Evolutionary conservation across 129 eudicot species (phyloP), one percentile per base, ranked within the genome.

Genomic region (Centella asiatica): DNA sequence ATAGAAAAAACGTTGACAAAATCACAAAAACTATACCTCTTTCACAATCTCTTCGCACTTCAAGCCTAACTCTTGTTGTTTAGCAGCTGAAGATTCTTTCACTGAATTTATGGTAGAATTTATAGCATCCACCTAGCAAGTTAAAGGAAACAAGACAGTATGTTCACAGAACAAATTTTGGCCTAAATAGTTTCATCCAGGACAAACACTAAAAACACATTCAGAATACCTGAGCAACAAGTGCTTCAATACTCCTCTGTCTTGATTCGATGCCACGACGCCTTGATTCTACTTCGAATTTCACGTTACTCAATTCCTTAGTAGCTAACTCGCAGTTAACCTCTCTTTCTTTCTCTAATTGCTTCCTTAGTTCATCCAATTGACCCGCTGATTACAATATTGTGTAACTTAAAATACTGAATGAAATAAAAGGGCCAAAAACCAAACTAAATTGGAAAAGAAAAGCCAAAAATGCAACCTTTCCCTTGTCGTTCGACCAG

Each of bases 401-500:
- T 27, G 1, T 1, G 14, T 4, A 31, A 5, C 12, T 40, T 39
- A 24, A 40, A 59, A 60, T 50, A 47, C 19, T 17, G 44, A 51
- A 18, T 47, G 40, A 39, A 48, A 37, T 58, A 50, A 19, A 9
- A 62, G 37, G 24, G 28, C 49, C 18, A 45, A 23, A 17, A 64
- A 61, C 14, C 42, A 25, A 48, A 51, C 47, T 18, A 55, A n/a
- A 37, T 34, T 26, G 51, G 68, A 23, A n/a, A 56, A 46, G 10
- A 40, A 34, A 34, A 1, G 44, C 27, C 13, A 27, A 53, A 20
- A 9, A 44, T 47, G 61, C 57, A 34, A 90, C 98, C 95, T 90
- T 76, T 87, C 50, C 81, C 92, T 72, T 90, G 94, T 23, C 31
- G 73, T 81, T 90, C 98, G 55, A 79, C 77, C 34, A 79, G 49